Base-by-base conservation (phyloP, 352 stramenopile species). In the Phytophthora ohioensis region DNA sequence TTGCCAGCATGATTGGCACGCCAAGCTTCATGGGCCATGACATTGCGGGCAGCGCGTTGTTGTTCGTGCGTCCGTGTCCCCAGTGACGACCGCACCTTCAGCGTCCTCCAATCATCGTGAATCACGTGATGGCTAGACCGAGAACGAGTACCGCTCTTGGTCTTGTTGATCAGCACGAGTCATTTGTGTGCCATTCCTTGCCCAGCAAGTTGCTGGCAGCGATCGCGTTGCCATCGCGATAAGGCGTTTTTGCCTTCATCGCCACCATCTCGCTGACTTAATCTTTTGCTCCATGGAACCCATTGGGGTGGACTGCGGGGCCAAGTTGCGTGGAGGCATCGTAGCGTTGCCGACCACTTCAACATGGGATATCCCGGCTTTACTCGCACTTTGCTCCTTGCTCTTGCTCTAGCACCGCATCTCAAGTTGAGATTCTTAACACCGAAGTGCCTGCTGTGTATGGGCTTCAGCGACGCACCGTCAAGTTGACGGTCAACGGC, bases 341-440 rank as follows among this genome's bases (percentile, higher is more conserved):
- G 65, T 64, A 17, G 30, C 31, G 48, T 67, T 67, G 55, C 47
- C 27, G 41, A 36, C n/a, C 47, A 42, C 54, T 71, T 75, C 54
- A 75, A 67, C 49, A 60, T 67, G 64, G 65, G 42, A 67, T 73
- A 12, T 58, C 57, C 34, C 46, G 67, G 54, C 48, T 75, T 60
- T 71, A 53, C 67, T 67, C 54, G 43, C 45, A 9, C 15, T 41
- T 59, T 58, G 46, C 38, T 34, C 30, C 46, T 69, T 53, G 21
- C 31, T 69, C 39, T 55, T 67, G 11, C 47, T 42, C 35, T 56
- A 48, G 51, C 65, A 68, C 57, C 47, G 27, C 41, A 43, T 55
- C 42, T 39, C 21, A 27, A 27, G 21, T 27, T 27, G 21, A 27
- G 1, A 27, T 27, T 27, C 21, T 27, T 32, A 55, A 56, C 32